Evolutionary conservation across 768 basidiomycete genomes (phyloP).

Genomic region (Piloderma croceum): DNA sequence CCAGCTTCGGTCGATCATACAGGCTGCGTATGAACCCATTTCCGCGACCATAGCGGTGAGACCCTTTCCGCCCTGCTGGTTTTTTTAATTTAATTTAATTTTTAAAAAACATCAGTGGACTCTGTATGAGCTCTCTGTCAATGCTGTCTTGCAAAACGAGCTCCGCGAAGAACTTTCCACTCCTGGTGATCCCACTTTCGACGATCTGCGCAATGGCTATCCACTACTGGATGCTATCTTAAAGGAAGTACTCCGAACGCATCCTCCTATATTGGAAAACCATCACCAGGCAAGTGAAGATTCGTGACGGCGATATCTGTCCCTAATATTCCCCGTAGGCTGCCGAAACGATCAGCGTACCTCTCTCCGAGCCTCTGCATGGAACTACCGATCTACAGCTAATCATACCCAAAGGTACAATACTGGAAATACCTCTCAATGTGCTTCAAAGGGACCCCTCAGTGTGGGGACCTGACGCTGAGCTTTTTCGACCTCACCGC

Average conservation of each 20-base stretch:
- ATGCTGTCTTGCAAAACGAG: slow-evolving; percentile 46
- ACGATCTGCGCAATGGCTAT: slow-evolving; percentile 42
- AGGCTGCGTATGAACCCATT: slow-evolving; percentile 45
- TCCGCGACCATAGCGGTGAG: slow-evolving; percentile 32
- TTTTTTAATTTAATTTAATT: not conserved
- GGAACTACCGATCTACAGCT: slow-evolving; percentile 39
- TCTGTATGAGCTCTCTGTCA: slow-evolving; percentile 53
- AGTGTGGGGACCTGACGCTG: slow-evolving; percentile 57
- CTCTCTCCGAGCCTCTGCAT: slow-evolving; percentile 47
- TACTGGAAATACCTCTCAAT: slow-evolving; percentile 49
- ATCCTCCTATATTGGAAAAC: slow-evolving; percentile 59
- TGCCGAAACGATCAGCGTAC: slow-evolving; percentile 44
- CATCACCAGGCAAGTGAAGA: slow-evolving; percentile 46
- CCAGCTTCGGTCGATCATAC: slow-evolving; percentile 60
- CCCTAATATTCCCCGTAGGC: slow-evolving; percentile 32
- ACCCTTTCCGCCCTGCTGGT: too few relatives aligned
- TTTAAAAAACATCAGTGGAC: slow-evolving; percentile 44
- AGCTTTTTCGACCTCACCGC: slow-evolving; percentile 53
- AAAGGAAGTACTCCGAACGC: slow-evolving; percentile 56
- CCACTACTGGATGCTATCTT: slow-evolving; percentile 57
- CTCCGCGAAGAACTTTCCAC: slow-evolving; percentile 51
- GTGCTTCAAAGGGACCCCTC: slow-evolving; percentile 49
- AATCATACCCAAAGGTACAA: slow-evolving; percentile 51
- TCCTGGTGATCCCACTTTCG: slow-evolving; percentile 42
- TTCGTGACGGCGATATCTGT: not conserved